phyloP scores from a whole-genome alignment of 148 eudicot genomes.

The Fagopyrum tataricum region DNA sequence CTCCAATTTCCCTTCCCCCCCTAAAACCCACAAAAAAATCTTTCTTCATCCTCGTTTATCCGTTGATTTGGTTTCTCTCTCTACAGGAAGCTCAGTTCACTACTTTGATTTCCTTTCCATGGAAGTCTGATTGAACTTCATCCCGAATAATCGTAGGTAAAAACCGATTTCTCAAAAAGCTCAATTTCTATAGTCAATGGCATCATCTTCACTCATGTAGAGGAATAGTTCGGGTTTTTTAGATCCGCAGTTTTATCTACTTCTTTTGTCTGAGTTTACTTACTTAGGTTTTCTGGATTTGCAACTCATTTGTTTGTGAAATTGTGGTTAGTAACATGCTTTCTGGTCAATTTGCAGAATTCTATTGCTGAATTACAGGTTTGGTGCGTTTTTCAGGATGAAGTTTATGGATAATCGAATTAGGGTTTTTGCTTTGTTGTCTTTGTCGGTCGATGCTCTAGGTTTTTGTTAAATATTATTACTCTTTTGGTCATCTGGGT shows the following conservation, averaged over 20 bases:
- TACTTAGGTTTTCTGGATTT: neutral
- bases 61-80: neutral
- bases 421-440: neutral
- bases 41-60: neutral
- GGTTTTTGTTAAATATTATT: neutral
- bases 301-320: neutral
- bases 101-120: neutral
- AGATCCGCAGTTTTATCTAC: neutral
- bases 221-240: neutral
- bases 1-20: neutral
- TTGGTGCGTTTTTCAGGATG: neutral
- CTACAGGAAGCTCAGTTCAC: neutral
- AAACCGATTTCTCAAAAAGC: neutral
- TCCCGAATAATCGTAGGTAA: neutral
- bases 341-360: neutral
- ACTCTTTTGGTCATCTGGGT: neutral
- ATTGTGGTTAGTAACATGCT: neutral
- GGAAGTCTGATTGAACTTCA: neutral
- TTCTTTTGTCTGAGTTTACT: neutral
- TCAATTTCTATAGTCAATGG: neutral
- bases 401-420: neutral
- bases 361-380: neutral
- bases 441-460: neutral
- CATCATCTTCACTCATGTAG: neutral
- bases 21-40: neutral